phyloP scores from a whole-genome alignment of 108 stramenopile genomes.

The Epithemia pelagica region DNA sequence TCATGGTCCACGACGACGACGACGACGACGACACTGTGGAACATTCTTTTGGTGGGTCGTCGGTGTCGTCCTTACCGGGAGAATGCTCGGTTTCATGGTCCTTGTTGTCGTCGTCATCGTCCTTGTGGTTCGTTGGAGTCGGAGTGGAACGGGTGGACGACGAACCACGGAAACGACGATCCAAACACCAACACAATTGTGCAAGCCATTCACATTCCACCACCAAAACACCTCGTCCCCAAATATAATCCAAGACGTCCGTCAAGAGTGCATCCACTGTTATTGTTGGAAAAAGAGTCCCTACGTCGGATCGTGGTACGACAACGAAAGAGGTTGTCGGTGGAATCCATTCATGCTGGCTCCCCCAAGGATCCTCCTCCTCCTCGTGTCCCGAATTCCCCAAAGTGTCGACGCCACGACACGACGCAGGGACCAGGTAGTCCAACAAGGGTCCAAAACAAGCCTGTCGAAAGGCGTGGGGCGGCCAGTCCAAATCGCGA shows the following conservation, averaged over 20 bases:
- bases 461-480: neutral
- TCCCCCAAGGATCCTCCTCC: neutral
- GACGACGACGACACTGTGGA: no score
- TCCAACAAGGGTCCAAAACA: neutral
- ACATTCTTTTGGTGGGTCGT: no score
- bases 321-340: no score
- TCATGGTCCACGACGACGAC: no score
- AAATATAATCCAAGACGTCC: slow-evolving; percentile 19
- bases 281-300: neutral
- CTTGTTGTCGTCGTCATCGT: no score
- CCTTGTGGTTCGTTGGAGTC: no score
- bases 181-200: neutral
- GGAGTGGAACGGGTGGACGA: no score
- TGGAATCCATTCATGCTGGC: no score
- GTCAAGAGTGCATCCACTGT: slow-evolving; percentile 4
- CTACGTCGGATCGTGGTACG: no score
- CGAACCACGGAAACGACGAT: neutral
- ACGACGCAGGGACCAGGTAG: no score
- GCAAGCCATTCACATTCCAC: slow-evolving; percentile 21
- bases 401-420: neutral
- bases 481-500: neutral
- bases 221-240: slow-evolving; percentile 21
- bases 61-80: no score
- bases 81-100: no score
- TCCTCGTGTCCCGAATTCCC: neutral